Percentiles rank a stretch among this genome's conserved stretches.
phyloP scores from a whole-genome alignment of 225 moss, liverwort and hornwort genomes.

The Thuidium tamariscinum region DNA sequence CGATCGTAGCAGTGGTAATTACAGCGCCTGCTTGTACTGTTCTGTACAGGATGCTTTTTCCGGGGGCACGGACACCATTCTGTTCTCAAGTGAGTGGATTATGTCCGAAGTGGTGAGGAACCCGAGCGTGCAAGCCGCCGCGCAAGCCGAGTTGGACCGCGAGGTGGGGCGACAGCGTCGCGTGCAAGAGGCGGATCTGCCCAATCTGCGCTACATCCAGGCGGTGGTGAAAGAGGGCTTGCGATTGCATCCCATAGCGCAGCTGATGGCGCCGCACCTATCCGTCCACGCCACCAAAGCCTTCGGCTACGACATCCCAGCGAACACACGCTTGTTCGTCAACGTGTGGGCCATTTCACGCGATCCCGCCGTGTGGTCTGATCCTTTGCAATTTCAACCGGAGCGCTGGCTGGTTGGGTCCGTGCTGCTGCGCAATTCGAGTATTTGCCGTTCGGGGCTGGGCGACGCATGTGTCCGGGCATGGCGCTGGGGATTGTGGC shows the following conservation, averaged over 20 bases:
- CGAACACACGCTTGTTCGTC: not conserved
- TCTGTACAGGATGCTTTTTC: not conserved
- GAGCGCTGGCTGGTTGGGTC: not conserved
- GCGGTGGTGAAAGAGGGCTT: slow-evolving; percentile 1
- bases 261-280: not conserved
- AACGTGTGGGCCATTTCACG: slow-evolving; percentile 16
- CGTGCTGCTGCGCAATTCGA: not conserved
- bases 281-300: not conserved
- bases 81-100: not conserved
- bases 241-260: slow-evolving; percentile 4
- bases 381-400: not conserved
- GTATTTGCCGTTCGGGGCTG: slow-evolving; percentile 5
- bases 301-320: not conserved
- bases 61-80: not conserved
- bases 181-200: not conserved
- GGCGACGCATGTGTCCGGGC: slow-evolving; percentile 7
- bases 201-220: not conserved
- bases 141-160: not conserved
- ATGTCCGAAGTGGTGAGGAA: slow-evolving; percentile 1
- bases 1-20: too few species aligned
- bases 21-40: not conserved
- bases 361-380: not conserved
- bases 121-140: not conserved
- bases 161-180: not conserved
- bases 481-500: not conserved